These are phyloP conservation scores for Gloeostereum incarnatum DNA, from an alignment of 768 basidiomycete species.

Conservation along the genomic window DNA sequence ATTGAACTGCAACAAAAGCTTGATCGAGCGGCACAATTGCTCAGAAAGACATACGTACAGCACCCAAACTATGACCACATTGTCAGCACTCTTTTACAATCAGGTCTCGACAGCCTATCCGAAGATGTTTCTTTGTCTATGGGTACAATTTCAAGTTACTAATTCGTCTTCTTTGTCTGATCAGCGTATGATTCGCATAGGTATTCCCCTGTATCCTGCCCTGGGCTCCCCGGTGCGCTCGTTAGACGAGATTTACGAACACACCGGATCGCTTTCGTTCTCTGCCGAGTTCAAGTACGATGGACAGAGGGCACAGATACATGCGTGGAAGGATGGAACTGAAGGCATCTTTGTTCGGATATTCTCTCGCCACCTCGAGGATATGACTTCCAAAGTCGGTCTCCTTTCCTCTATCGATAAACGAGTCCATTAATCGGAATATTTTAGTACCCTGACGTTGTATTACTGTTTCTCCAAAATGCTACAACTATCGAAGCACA, in stretches of 20 bases:
- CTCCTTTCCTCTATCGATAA: constrained; percentile 14
- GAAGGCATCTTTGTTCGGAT: constrained; percentile 39
- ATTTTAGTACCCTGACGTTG: constrained; percentile 74
- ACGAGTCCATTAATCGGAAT: constrained; percentile 1
- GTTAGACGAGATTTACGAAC: constrained; percentile 72
- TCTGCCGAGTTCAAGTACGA: constrained; percentile 90
- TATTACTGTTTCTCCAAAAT: constrained; percentile 43
- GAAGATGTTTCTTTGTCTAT: constrained; percentile 57
- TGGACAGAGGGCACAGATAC: constrained; percentile 80
- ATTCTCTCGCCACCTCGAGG: constrained; percentile 71
- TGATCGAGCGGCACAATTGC: constrained; percentile 46
- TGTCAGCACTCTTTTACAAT: constrained; percentile 45
- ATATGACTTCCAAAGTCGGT: background rate
- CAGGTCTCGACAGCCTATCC: constrained; percentile 50
- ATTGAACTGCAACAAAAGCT: constrained; percentile 34
- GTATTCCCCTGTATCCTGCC: constrained; percentile 79
- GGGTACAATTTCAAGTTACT: constrained; percentile 29
- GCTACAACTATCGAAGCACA: constrained; percentile 31
- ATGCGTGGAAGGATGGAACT: constrained; percentile 29
- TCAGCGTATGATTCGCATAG: constrained; percentile 20
- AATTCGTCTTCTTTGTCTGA: background rate
- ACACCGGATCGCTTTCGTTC: constrained; percentile 58
- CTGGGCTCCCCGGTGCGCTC: constrained; percentile 84
- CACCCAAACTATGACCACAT: constrained; percentile 76
- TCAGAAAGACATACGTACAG: constrained; percentile 67